phyloP scores from a whole-genome alignment of 768 basidiomycete species.

The Leccinum aurantiacum region DNA sequence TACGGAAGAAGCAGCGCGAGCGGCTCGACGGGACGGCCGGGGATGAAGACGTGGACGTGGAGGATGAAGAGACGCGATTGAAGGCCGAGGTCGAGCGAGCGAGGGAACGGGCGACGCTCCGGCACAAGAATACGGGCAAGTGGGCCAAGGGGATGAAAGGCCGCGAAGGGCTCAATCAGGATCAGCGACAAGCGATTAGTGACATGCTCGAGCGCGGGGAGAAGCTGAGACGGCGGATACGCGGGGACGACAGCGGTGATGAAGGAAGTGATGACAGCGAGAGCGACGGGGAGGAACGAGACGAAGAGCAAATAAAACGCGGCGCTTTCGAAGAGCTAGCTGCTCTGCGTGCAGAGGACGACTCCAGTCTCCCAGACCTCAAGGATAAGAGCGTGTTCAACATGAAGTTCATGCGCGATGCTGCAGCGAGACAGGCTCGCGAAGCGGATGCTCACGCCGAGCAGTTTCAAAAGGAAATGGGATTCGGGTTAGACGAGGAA shows the following conservation, averaged over 20 bases:
- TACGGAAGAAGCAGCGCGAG: conserved; percentile 77
- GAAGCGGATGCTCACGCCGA: conserved; percentile 63
- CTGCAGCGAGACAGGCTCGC: conserved; percentile 63
- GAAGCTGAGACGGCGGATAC: conserved; percentile 72
- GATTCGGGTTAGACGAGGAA: conserved; percentile 36
- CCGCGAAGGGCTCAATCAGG: conserved; percentile 64
- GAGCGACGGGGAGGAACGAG: conserved; percentile 37
- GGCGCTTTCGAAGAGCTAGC: conserved; percentile 78
- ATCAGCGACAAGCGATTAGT: conserved; percentile 66
- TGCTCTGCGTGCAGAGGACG: conserved; percentile 43
- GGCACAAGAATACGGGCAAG: conserved; percentile 86
- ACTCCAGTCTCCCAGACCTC: conserved; percentile 21
- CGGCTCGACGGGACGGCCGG: conserved; percentile 51
- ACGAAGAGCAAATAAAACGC: conserved; percentile 53
- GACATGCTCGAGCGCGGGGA: conserved; percentile 88
- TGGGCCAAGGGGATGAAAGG: conserved; percentile 79
- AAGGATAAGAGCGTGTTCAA: conserved; percentile 74
- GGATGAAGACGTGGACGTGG: conserved; percentile 21
- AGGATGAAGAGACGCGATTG: conserved; percentile 51
- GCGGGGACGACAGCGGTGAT: conserved; percentile 60
- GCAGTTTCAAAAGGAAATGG: conserved; percentile 73
- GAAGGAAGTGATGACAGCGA: conserved; percentile 49
- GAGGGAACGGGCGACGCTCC: conserved; percentile 83
- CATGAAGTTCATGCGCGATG: conserved; percentile 99
- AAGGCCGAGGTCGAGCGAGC: conserved; percentile 81